Conservation (phyloP, 2,329 filamentous ascomycete genomes). For the Lecanicillium sp. region DNA sequence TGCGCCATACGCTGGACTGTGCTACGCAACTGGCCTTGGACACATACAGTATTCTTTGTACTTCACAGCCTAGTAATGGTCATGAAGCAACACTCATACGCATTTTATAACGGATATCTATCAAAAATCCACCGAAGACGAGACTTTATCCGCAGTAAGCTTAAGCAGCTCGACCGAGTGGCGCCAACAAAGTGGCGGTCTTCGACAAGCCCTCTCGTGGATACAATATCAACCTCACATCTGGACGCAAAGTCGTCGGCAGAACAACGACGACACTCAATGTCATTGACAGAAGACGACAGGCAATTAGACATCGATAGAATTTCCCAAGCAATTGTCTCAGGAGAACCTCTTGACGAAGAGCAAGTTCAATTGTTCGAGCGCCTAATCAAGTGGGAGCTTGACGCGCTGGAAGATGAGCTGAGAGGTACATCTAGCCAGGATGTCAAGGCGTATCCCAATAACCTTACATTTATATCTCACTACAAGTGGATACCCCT, state of each 20-base stretch:
- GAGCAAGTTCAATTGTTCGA: slow-evolving; percentile 58
- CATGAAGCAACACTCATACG: slow-evolving; percentile 79
- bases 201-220: slow-evolving; percentile 30
- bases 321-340: slow-evolving; percentile 55
- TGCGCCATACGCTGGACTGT: slow-evolving; percentile 58
- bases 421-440: slow-evolving; percentile 54
- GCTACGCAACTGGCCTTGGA: slow-evolving; percentile 73
- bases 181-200: slow-evolving; percentile 37
- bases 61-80: slow-evolving; percentile 67
- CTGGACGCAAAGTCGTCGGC: slow-evolving; percentile 33
- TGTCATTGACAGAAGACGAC: slow-evolving; percentile 22
- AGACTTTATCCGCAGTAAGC: slow-evolving; percentile 31
- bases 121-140: slow-evolving; percentile 51
- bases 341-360: slow-evolving; percentile 48
- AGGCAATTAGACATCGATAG: slow-evolving; percentile 48
- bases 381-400: slow-evolving; percentile 58
- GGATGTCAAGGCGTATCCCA: slow-evolving; percentile 50
- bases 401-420: slow-evolving; percentile 57
- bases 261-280: slow-evolving; percentile 33
- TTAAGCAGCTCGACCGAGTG: slow-evolving; percentile 51
- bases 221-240: slow-evolving; percentile 37
- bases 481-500: slow-evolving; percentile 68
- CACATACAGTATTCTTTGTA: slow-evolving; percentile 71
- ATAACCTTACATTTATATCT: slow-evolving; percentile 57
- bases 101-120: slow-evolving; percentile 70